Conservation (phyloP, 805 yeast genomes). For the Monosporozyma siamensis region DNA sequence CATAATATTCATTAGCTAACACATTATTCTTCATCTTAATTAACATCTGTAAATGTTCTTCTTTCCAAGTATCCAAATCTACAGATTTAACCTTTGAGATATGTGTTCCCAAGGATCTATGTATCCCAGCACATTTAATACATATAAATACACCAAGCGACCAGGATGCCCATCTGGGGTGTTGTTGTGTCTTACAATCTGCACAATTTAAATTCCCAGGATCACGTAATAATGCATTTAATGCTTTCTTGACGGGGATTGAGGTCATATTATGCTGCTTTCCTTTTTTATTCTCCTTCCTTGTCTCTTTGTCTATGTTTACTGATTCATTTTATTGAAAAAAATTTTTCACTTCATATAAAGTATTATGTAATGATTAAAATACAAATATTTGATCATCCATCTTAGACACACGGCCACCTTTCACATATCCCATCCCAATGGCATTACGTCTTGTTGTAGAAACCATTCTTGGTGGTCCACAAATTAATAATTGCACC, state of each 20-base stretch:
- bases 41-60: slow-evolving; percentile 77
- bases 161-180: slow-evolving; percentile 99
- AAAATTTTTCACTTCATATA: neutral
- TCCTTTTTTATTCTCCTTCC: neutral
- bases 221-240: slow-evolving; percentile 68
- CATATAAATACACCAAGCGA: slow-evolving; percentile 87
- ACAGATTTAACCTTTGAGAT: slow-evolving; percentile 87
- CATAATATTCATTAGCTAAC: slow-evolving; percentile 74
- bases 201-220: slow-evolving; percentile 74
- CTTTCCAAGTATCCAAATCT: slow-evolving; percentile 94
- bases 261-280: slow-evolving; percentile 3
- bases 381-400: slow-evolving; percentile 88
- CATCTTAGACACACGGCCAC: slow-evolving; percentile 79
- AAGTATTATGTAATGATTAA: slow-evolving; percentile 27
- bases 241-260: slow-evolving; percentile 36
- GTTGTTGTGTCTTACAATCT: slow-evolving; percentile 81
- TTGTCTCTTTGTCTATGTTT: no score
- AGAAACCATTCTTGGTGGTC: slow-evolving; percentile 88
- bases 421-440: slow-evolving; percentile 67
- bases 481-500: slow-evolving; percentile 70
- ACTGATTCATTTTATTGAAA: no score
- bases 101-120: slow-evolving; percentile 91
- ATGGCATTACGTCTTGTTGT: slow-evolving; percentile 75
- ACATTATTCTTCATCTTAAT: slow-evolving; percentile 76
- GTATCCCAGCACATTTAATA: slow-evolving; percentile 92